Evolutionary conservation across 495 filamentous ascomycete species (phyloP).

Genomic region (Letharia lupina): DNA sequence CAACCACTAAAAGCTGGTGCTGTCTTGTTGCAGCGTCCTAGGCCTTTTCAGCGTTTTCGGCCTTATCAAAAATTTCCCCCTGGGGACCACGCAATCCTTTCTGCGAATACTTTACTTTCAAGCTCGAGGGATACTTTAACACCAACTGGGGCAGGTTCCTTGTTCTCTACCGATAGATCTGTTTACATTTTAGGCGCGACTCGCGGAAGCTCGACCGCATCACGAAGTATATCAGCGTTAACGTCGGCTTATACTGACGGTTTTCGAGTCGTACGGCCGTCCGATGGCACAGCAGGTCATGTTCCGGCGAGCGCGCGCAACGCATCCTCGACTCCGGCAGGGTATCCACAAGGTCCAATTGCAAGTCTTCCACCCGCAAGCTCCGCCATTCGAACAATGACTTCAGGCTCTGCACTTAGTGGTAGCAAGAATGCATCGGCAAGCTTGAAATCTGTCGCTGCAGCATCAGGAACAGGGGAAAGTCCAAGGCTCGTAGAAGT

Average conservation of each 20-base stretch:
- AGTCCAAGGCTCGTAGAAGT: not conserved
- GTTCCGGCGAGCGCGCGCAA: not conserved
- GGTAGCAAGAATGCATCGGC: not conserved
- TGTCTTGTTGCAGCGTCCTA: not conserved
- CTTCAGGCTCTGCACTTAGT: not conserved
- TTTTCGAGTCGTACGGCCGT: not conserved
- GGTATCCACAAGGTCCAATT: not conserved
- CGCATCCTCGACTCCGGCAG: not conserved
- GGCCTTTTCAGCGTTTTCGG: not conserved
- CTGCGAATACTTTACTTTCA: not conserved
- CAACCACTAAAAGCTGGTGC: not conserved
- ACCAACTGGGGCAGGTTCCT: not conserved
- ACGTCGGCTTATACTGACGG: not conserved
- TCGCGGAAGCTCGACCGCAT: not conserved
- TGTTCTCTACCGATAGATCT: not conserved
- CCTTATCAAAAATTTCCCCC: not conserved
- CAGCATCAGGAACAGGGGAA: not conserved
- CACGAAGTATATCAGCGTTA: not conserved
- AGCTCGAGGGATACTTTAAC: not conserved
- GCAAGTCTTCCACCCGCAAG: not conserved
- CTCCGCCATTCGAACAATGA: not conserved
- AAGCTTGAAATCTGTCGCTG: not conserved
- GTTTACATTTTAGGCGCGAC: not conserved
- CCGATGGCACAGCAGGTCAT: not conserved
- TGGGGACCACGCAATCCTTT: not conserved